Evolutionary conservation across 345 rosid species (phyloP).

Genomic region (Syzygium grande): DNA sequence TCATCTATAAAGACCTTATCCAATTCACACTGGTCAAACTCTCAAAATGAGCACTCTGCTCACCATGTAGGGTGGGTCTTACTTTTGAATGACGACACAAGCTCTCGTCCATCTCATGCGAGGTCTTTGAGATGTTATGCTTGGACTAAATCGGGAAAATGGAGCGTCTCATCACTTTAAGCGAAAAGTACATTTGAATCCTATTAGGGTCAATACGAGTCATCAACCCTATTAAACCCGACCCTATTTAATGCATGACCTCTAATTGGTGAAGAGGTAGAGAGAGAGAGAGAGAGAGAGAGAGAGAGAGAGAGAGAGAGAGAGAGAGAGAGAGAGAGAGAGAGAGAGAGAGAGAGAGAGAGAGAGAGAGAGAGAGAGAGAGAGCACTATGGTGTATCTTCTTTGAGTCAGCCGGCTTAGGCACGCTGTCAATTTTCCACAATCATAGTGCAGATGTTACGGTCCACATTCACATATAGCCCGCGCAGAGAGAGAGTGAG

Average conservation of each 20-base stretch:
- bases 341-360: background rate
- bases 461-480: background rate
- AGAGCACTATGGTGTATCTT: background rate
- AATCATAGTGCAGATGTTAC: background rate
- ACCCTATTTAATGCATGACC: background rate
- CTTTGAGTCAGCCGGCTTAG: background rate
- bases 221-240: background rate
- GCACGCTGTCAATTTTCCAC: slow-evolving; percentile 2
- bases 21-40: background rate
- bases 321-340: no score
- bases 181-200: background rate
- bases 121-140: background rate
- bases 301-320: no score
- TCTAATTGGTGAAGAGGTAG: background rate
- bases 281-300: background rate
- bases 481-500: background rate
- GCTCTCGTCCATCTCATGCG: background rate
- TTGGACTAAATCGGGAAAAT: background rate
- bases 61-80: background rate
- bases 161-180: background rate
- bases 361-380: background rate
- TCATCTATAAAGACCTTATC: background rate
- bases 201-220: background rate
- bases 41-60: background rate
- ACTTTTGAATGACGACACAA: background rate